Conservation (phyloP, 163 green algal genomes). For the Chlamydomonas reinhardtii region DNA sequence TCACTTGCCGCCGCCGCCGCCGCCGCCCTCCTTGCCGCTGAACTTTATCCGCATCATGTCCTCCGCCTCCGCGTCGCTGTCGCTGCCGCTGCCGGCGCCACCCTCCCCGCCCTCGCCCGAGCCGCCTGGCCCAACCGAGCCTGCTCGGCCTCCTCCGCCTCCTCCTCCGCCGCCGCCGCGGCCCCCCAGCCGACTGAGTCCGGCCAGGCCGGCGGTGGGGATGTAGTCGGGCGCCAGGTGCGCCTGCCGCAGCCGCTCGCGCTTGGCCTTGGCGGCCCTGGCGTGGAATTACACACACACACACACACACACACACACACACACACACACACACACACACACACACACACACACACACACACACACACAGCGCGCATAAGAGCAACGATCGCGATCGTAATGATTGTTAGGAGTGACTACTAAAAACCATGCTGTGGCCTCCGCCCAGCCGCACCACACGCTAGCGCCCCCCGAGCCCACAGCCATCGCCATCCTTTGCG, state of each 20-base stretch:
- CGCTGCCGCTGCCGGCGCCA: slow-evolving; percentile 34
- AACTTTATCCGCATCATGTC: slow-evolving; percentile 82
- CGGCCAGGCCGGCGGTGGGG: slow-evolving; percentile 38
- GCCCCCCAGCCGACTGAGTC: slow-evolving; percentile 24
- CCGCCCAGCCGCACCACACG: too few species aligned
- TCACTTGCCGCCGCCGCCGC: too few species aligned
- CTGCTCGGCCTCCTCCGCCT: slow-evolving; percentile 58
- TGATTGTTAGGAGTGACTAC: too few species aligned
- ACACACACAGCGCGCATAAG: too few species aligned
- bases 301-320: too few species aligned
- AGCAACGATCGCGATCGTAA: too few species aligned
- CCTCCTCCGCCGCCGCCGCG: slow-evolving; percentile 43
- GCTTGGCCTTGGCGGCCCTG: slow-evolving; percentile 80
- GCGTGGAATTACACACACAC: too few species aligned
- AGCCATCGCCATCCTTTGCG: too few species aligned
- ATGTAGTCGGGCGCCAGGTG: slow-evolving; percentile 86
- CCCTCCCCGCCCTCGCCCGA: slow-evolving; percentile 19
- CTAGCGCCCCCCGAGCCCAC: too few species aligned
- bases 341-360: too few species aligned
- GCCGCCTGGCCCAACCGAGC: slow-evolving; percentile 6
- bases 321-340: too few species aligned
- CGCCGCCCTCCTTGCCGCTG: slow-evolving; percentile 54
- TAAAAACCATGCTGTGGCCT: too few species aligned
- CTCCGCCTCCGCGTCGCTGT: slow-evolving; percentile 72
- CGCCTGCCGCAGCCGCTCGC: slow-evolving; percentile 79